Percentiles rank a stretch among this genome's conserved stretches.
Conservation (phyloP, 176 grass and related monocot species). For the Aegilops sharonensis region DNA sequence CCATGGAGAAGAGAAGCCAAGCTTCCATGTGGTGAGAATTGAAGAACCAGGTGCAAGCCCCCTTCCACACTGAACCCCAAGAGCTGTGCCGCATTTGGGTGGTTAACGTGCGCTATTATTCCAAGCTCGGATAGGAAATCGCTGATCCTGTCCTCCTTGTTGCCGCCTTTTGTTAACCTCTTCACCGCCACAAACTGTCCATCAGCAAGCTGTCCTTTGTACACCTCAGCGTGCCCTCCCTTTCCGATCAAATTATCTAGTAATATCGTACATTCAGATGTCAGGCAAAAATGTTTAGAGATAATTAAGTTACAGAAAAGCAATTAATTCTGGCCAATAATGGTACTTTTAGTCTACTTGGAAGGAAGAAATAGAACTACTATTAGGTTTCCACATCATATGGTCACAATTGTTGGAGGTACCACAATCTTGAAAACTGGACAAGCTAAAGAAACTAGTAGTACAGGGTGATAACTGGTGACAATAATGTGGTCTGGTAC, state of each 20-base stretch:
- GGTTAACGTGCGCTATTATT: slow-evolving; percentile 99
- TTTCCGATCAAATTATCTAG: slow-evolving; percentile 93
- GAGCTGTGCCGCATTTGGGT: slow-evolving; percentile 92
- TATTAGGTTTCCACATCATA: background rate
- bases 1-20: slow-evolving; percentile 91
- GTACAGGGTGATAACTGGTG: background rate
- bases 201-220: slow-evolving; percentile 72
- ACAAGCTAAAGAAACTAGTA: slow-evolving; percentile 14
- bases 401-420: background rate
- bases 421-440: background rate
- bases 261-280: slow-evolving; percentile 21
- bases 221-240: slow-evolving; percentile 92
- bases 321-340: background rate
- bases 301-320: background rate
- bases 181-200: slow-evolving; percentile 90
- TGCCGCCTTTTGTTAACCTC: slow-evolving; percentile 78
- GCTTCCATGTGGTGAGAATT: slow-evolving; percentile 94
- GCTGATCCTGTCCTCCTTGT: slow-evolving; percentile 77
- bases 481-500: background rate
- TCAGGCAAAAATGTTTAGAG: slow-evolving; percentile 24
- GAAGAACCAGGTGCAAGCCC: slow-evolving; percentile 84
- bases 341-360: background rate
- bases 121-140: slow-evolving; percentile 96
- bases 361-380: background rate
- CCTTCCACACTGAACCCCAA: slow-evolving; percentile 91